Conservation (phyloP, 1,139 yeast genomes). For the Geotrichum bryndzae region DNA sequence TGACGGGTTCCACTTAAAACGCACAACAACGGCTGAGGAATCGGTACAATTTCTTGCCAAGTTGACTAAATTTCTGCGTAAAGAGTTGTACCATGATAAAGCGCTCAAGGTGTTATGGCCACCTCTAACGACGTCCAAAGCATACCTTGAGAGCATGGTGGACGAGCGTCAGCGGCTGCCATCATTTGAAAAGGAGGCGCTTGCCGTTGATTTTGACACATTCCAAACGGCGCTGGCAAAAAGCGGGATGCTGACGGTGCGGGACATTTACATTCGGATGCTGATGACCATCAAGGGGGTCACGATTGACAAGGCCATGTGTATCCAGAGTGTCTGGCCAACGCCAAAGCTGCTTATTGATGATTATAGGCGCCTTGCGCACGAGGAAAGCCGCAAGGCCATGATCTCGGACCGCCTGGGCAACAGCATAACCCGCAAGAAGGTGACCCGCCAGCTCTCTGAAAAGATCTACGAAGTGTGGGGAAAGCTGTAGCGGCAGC, state of each 20-base stretch:
- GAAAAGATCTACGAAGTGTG: slow-evolving; percentile 56
- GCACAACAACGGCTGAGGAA: slow-evolving; percentile 68
- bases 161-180: slow-evolving; percentile 19
- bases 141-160: slow-evolving; percentile 21
- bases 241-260: slow-evolving; percentile 61
- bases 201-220: slow-evolving; percentile 50
- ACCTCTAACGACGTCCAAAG: slow-evolving; percentile 41
- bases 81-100: slow-evolving; percentile 23
- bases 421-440: slow-evolving; percentile 54
- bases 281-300: slow-evolving; percentile 76
- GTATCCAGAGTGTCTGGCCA: slow-evolving; percentile 58
- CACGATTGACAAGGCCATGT: slow-evolving; percentile 75
- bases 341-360: slow-evolving; percentile 53
- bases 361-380: slow-evolving; percentile 37
- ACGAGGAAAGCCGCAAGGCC: slow-evolving; percentile 37
- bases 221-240: slow-evolving; percentile 72
- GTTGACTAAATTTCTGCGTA: slow-evolving; percentile 47
- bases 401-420: slow-evolving; percentile 45
- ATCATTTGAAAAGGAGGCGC: slow-evolving; percentile 34
- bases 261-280: slow-evolving; percentile 70
- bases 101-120: slow-evolving; percentile 38
- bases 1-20: slow-evolving; percentile 59
- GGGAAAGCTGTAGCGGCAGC: slow-evolving; percentile 37
- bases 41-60: slow-evolving; percentile 60
- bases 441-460: slow-evolving; percentile 55